These are phyloP conservation scores for Neofusicoccum umdonicola DNA, from an alignment of 2,329 filamentous ascomycete genomes.

Conservation along the genomic window DNA sequence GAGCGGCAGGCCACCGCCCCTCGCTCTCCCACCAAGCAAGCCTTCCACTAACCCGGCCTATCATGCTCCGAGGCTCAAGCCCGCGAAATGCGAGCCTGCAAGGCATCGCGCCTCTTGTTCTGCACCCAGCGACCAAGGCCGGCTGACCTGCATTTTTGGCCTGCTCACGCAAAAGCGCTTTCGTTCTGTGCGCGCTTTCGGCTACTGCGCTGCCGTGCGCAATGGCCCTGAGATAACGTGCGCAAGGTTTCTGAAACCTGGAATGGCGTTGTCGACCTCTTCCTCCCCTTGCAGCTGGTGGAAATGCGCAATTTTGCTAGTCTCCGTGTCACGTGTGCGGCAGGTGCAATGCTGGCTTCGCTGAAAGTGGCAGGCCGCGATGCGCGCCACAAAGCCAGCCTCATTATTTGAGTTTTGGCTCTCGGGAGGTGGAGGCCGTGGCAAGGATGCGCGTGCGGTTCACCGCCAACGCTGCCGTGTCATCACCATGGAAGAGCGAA, in stretches of 20 bases:
- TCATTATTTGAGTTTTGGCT: slow-evolving; percentile 5
- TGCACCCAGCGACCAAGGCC: background rate
- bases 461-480: slow-evolving; percentile 2
- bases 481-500: background rate
- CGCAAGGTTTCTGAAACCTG: slow-evolving; percentile 10
- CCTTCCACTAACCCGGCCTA: slow-evolving; percentile 4
- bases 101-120: slow-evolving; percentile 1
- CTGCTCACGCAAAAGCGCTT: background rate
- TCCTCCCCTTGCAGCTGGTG: slow-evolving; percentile 10
- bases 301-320: slow-evolving; percentile 15
- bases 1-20: slow-evolving; percentile 9
- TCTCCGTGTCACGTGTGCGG: background rate
- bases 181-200: background rate
- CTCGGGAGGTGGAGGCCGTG: background rate
- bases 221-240: slow-evolving; percentile 8
- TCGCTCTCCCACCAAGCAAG: slow-evolving; percentile 2
- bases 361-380: background rate
- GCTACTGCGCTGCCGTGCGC: background rate
- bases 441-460: background rate
- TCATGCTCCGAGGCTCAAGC: background rate
- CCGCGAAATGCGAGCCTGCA: slow-evolving; percentile 1
- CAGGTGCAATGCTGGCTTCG: background rate
- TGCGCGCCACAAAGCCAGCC: slow-evolving; percentile 12
- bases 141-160: background rate
- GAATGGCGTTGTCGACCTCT: background rate